Evolutionary conservation across 2,329 filamentous ascomycete species (phyloP), one percentile per base, ranked within the genome.

Genomic region (Coniella vitis): DNA sequence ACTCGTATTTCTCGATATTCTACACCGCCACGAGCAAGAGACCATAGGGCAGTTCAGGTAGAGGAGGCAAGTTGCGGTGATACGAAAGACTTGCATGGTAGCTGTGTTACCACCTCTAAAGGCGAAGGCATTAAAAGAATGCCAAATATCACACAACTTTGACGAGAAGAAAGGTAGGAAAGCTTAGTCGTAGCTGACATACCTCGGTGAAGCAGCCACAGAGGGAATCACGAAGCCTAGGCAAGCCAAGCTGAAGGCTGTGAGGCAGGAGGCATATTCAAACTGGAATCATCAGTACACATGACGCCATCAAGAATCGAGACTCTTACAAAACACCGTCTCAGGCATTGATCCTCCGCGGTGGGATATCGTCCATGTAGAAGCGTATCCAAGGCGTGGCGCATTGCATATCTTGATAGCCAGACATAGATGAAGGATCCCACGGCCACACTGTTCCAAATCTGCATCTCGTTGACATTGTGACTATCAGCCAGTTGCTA

Each of bases 231-330:
- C 75, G 73, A 14, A 90, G 63, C 3, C 87, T 82, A n/a, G n/a
- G n/a, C n/a, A n/a, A 0, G 87, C 78, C 1, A 90, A 65, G 1
- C 85, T 85, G 47, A 90, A 84, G 1, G 86, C n/a, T n/a, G 72
- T 2, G 75, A 75, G 1, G 84, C 84, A 0, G 86, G 84, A 3
- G 25, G 13, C 20, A 14, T 7, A 19, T 13, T 39, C 20, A 39
- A 16, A 21, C 12, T 39, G 38, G 25, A 19, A 39, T 21, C 19
- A 10, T n/a, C 4, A n/a, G 22, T 16, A 20, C 25, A 20, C 38
- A 25, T n/a, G 14, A 19, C 17, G 19, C 10, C 36, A 12, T 38
- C 17, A 20, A n/a, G n/a, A n/a, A n/a, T n/a, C n/a, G n/a, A 38
- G 36, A 35, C 32, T 12, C 16, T 21, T 19, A n/a, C n/a, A n/a